Base-by-base conservation (phyloP, 2,329 filamentous ascomycete species). In the Davidsoniella australis region DNA sequence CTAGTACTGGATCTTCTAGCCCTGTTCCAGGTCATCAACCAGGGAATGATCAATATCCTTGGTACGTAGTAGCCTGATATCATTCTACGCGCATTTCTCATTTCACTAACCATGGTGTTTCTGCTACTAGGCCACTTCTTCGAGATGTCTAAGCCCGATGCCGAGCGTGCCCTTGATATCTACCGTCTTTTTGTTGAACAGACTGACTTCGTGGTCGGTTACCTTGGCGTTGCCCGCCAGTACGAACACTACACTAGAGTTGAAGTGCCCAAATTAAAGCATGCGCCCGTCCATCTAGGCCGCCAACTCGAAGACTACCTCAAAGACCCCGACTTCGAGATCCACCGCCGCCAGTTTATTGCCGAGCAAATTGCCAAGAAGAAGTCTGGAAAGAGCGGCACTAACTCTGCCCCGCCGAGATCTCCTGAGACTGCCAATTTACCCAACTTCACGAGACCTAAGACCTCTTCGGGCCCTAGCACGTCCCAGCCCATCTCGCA, bases 221-320 rank as follows among this genome's bases (percentile, higher is more conserved):
- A 89, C 60, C 74, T 98, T 42, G 80, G 81, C 57, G 73, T 89
- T 41, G 91, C 91, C 41, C 78, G 89, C 54, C 82, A 91, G 61
- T 91, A 89, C 61, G 87, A 96, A 65, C 82, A 88, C 60, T 85
- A 88, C 55, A 98, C 91, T 4, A 74, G 89, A 53, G 75, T 98
- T 38, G 86, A 95, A 60, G 93, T 98, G 6, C 91, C 91, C 8
- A 95, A 94, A 67, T 73, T 98, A 56, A 96, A 95, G 67, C 91
- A 98, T 62, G 91, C 91, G 5, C 93, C 91, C 1, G 88, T 93
- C 1, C 94, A 91, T 60, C 66, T 98, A 47, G 85, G 85, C 14
- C 80, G 80, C 23, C 86, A 94, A 50, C 72, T 98, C 23, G 87
- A 96, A 62, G 91, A 98, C 57, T 96, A 98, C 60, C 69, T 98